Percentiles rank a stretch among this genome's conserved stretches.
Conservation (phyloP, 805 yeast genomes). For the Starmera quercuum region DNA sequence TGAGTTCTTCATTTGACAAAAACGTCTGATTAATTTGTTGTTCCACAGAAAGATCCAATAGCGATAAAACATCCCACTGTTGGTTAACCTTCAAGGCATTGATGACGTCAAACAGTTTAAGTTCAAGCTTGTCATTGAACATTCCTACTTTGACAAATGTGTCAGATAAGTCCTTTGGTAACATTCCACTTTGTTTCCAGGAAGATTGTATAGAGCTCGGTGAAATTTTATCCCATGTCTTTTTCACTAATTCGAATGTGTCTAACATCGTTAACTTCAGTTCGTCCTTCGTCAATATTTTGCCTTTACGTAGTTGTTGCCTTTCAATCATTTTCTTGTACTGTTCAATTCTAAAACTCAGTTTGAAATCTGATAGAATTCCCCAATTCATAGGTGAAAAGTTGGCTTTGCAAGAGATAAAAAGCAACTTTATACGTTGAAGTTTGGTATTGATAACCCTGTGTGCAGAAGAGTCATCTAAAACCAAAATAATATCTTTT, state of each 20-base stretch:
- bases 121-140: conserved; percentile 30
- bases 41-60: conserved; percentile 41
- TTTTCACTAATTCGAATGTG: conserved; percentile 50
- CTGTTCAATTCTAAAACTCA: conserved; percentile 50
- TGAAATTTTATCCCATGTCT: conserved; percentile 44
- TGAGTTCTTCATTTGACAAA: conserved; percentile 52
- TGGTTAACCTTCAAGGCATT: conserved; percentile 39
- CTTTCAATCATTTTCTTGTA: conserved; percentile 30
- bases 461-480: conserved; percentile 60
- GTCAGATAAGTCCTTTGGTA: conserved; percentile 25
- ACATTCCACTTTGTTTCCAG: conserved; percentile 36
- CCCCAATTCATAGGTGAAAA: conserved; percentile 62
- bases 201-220: conserved; percentile 28
- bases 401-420: conserved; percentile 27
- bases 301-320: conserved; percentile 11
- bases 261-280: conserved; percentile 44
- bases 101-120: conserved; percentile 36
- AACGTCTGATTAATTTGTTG: conserved; percentile 34
- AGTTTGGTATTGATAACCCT: conserved; percentile 47
- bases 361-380: conserved; percentile 52
- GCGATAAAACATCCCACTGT: conserved; percentile 51
- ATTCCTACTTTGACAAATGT: conserved; percentile 21
- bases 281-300: conserved; percentile 23
- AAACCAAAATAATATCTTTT: conserved; percentile 44
- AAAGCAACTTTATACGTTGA: conserved; percentile 31